phyloP scores from a whole-genome alignment of 78 protist genomes.

The Goniomonas avonlea region DNA sequence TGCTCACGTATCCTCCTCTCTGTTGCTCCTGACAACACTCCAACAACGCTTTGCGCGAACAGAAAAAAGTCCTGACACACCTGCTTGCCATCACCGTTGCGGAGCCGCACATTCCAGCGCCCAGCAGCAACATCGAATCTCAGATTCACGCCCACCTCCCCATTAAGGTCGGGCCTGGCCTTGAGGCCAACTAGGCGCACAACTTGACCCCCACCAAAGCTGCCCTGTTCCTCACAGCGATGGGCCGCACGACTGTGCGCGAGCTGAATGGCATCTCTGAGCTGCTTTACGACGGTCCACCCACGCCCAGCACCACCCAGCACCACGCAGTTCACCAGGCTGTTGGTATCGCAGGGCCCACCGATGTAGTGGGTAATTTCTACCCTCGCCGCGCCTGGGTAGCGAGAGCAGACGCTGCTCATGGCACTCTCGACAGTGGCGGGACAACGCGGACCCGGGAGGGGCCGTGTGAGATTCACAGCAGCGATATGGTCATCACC shows the following conservation, averaged over 20 bases:
- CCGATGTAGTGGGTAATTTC: not conserved
- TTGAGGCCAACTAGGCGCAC: not conserved
- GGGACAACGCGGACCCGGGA: not conserved
- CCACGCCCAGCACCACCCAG: not conserved
- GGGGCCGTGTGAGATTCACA: not conserved
- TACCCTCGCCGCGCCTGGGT: not conserved
- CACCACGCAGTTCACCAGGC: not conserved
- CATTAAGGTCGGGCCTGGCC: not conserved
- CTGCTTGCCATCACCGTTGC: not conserved
- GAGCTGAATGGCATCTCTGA: not conserved
- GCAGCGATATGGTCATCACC: slow-evolving; percentile 8
- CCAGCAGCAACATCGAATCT: not conserved
- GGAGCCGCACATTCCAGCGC: not conserved
- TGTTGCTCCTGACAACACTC: too few relatives aligned
- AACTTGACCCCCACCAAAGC: not conserved
- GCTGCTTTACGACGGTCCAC: not conserved
- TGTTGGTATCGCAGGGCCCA: not conserved
- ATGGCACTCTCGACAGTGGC: not conserved
- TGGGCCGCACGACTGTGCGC: not conserved
- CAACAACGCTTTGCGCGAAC: too few relatives aligned
- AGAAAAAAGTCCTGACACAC: too few relatives aligned
- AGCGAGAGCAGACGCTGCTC: not conserved
- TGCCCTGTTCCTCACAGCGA: not conserved
- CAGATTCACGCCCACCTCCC: not conserved
- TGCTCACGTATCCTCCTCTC: too few relatives aligned